Percentiles rank a stretch among this genome's conserved stretches.
phyloP scores from a whole-genome alignment of 2,329 filamentous ascomycete species.

The Rhynchosporium secalis region DNA sequence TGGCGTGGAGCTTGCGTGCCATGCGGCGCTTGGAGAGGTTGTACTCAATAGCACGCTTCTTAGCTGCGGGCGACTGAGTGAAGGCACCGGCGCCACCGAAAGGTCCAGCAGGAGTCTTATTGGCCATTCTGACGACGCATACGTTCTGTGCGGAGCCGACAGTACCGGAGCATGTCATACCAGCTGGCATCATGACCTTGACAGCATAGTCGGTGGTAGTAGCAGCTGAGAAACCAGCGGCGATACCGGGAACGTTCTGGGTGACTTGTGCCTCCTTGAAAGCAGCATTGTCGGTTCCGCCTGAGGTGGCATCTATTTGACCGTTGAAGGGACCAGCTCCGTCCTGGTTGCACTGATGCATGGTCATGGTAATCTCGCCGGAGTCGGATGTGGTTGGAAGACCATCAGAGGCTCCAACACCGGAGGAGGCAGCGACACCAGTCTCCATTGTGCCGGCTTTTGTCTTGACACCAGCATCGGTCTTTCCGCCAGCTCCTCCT shows the following conservation, averaged over 20 bases:
- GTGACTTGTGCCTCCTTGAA: constrained; percentile 54
- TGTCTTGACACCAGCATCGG: constrained; percentile 48
- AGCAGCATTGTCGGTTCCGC: constrained; percentile 58
- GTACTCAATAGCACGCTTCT: constrained; percentile 63
- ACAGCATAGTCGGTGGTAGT: constrained; percentile 65
- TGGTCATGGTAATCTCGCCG: constrained; percentile 63
- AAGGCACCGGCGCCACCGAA: constrained; percentile 69
- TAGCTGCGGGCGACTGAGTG: constrained; percentile 57
- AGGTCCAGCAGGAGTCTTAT: constrained; percentile 44
- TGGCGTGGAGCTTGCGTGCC: constrained; percentile 33
- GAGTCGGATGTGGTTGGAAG: constrained; percentile 62
- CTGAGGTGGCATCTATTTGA: constrained; percentile 61
- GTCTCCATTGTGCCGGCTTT: constrained; percentile 49
- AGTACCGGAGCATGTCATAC: constrained; percentile 64
- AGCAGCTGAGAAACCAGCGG: constrained; percentile 56
- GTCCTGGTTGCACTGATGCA: constrained; percentile 71
- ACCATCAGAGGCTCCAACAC: constrained; percentile 51
- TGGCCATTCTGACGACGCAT: constrained; percentile 62
- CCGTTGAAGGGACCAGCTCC: constrained; percentile 65
- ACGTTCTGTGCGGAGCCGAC: constrained; percentile 61
- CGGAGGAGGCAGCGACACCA: constrained; percentile 54
- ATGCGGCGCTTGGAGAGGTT: constrained; percentile 41
- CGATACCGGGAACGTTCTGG: constrained; percentile 60
- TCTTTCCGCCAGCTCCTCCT: constrained; percentile 28
- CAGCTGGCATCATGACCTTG: constrained; percentile 63